Conservation (phyloP, 345 rosid genomes). For the Viola odorata region DNA sequence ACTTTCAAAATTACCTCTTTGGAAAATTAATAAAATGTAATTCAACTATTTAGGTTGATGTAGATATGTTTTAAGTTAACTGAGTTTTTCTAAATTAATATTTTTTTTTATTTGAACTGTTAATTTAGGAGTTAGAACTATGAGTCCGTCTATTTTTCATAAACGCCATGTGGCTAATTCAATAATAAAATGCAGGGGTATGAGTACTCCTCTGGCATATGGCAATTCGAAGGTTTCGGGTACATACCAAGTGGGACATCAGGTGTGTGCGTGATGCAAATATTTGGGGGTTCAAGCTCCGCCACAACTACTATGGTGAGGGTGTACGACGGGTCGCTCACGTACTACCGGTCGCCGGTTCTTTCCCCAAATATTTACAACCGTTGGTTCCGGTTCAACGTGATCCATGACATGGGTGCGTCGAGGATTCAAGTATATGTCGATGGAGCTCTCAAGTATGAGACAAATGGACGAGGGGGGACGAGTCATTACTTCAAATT, state of each 20-base stretch:
- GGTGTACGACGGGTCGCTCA: constrained; percentile 31
- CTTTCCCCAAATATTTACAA: constrained; percentile 19
- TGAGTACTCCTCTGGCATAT: constrained; percentile 21
- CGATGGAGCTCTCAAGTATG: constrained; percentile 18
- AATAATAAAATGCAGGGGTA: constrained; percentile 31
- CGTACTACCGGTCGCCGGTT: constrained; percentile 14
- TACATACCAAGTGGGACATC: constrained; percentile 29
- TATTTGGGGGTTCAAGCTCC: constrained; percentile 21
- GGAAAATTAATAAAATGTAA: too few relatives aligned
- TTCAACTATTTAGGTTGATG: too few relatives aligned
- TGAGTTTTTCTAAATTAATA: too few relatives aligned
- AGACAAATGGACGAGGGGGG: constrained; percentile 28
- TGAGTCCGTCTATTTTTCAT: too few relatives aligned
- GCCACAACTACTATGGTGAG: constrained; percentile 20
- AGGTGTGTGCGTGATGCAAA: constrained; percentile 32
- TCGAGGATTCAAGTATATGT: constrained; percentile 24
- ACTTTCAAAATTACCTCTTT: too few relatives aligned
- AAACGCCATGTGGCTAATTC: too few relatives aligned
- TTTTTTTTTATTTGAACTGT: too few relatives aligned
- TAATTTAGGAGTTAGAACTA: too few relatives aligned
- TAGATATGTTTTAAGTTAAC: too few relatives aligned
- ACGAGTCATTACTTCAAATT: constrained; percentile 26
- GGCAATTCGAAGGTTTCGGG: constrained; percentile 37
- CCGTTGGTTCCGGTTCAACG: constrained; percentile 34
- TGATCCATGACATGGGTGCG: constrained; percentile 29